phyloP scores from a whole-genome alignment of 495 filamentous ascomycete genomes.

The Clavariopsis aquatica region DNA sequence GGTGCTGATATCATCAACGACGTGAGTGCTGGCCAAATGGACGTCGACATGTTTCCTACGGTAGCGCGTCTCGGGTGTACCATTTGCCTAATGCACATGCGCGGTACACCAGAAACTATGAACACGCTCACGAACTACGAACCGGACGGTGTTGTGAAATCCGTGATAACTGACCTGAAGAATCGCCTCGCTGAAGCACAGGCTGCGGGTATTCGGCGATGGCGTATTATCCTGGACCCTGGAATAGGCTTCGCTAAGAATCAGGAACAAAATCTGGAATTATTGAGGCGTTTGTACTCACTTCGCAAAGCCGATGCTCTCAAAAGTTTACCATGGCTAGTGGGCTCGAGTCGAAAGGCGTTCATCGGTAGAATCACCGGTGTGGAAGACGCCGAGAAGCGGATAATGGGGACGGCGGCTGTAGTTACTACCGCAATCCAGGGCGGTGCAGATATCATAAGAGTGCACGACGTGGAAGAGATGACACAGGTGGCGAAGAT shows the following conservation, averaged over 20 bases:
- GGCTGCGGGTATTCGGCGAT: conserved; percentile 78
- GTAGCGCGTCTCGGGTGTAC: conserved; percentile 78
- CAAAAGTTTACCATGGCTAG: conserved; percentile 78
- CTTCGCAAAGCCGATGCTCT: conserved; percentile 65
- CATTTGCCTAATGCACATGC: conserved; percentile 93
- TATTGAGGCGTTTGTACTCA: conserved; percentile 66
- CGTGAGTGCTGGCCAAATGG: conserved; percentile 78
- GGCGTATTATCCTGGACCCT: conserved; percentile 94
- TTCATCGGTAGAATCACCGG: conserved; percentile 86
- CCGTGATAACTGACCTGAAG: conserved; percentile 68
- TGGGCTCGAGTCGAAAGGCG: conserved; percentile 85
- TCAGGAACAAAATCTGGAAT: conserved; percentile 73
- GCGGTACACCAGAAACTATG: conserved; percentile 87
- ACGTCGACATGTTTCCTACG: conserved; percentile 78
- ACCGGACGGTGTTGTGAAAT: conserved; percentile 69
- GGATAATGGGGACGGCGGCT: conserved; percentile 84
- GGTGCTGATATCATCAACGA: conserved; percentile 97
- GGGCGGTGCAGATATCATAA: conserved; percentile 91
- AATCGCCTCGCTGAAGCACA: conserved; percentile 74
- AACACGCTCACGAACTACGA: conserved; percentile 59
- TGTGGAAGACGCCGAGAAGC: conserved; percentile 63
- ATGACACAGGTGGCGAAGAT: conserved; percentile 87
- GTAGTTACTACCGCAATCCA: conserved; percentile 83
- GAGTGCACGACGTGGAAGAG: conserved; percentile 90
- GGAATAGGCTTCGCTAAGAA: conserved; percentile 93